These are phyloP conservation scores for Colletotrichum sp. DNA, from an alignment of 2,329 filamentous ascomycete genomes.

Conservation along the genomic window DNA sequence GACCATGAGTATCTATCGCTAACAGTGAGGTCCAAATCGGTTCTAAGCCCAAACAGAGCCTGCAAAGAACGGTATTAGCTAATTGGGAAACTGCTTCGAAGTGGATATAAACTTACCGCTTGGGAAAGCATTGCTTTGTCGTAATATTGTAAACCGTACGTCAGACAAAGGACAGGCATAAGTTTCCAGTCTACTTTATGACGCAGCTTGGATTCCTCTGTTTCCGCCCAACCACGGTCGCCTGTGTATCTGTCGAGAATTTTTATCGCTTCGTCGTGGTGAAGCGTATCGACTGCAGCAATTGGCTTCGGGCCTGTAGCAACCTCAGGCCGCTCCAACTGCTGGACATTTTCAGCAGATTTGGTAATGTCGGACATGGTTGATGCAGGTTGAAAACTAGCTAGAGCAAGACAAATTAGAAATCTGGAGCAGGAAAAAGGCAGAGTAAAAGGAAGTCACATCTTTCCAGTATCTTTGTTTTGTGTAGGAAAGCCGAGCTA, in stretches of 20 bases:
- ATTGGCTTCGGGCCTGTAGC: background rate
- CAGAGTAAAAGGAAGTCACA: background rate
- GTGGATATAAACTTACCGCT: conserved; percentile 37
- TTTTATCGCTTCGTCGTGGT: conserved; percentile 43
- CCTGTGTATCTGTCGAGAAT: conserved; percentile 46
- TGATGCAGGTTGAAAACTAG: background rate
- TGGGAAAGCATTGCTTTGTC: conserved; percentile 27
- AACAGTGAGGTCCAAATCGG: conserved; percentile 28
- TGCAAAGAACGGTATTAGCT: conserved; percentile 33
- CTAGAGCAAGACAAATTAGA: background rate
- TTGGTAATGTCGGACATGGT: conserved; percentile 17
- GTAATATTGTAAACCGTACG: conserved; percentile 36
- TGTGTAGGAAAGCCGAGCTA: background rate
- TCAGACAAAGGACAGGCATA: conserved; percentile 43
- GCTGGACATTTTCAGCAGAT: conserved; percentile 19
- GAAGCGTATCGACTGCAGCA: conserved; percentile 34
- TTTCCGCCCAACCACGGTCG: conserved; percentile 43
- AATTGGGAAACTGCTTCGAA: conserved; percentile 40
- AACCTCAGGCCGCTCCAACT: conserved; percentile 6
- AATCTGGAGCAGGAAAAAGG: background rate
- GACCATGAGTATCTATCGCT: conserved; percentile 34
- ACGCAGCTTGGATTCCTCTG: conserved; percentile 46
- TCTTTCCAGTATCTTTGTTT: background rate
- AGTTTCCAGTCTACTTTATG: conserved; percentile 47
- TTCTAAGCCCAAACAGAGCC: conserved; percentile 31